phyloP scores from a whole-genome alignment of 75 land plant species.

The Cryptomeria japonica region DNA sequence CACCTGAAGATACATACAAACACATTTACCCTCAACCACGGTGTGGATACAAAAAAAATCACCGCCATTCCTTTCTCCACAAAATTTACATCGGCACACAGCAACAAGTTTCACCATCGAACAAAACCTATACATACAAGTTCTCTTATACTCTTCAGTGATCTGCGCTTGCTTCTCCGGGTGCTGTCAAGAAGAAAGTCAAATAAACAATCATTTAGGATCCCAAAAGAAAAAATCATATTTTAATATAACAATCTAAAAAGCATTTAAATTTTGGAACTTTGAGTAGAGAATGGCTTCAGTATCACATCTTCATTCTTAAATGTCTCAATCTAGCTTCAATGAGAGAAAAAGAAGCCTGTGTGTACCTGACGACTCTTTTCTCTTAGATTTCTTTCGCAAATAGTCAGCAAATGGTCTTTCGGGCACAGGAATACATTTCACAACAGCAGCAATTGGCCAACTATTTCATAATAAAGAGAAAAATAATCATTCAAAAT shows the following conservation, averaged over 20 bases:
- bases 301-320: background rate
- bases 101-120: no score
- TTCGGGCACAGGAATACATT: constrained; percentile 76
- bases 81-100: background rate
- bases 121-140: background rate
- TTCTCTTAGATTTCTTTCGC: background rate
- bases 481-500: constrained; percentile 19
- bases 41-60: no score
- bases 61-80: background rate
- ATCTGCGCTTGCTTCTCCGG: background rate
- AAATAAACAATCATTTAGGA: background rate
- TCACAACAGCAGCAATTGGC: constrained; percentile 84
- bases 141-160: background rate
- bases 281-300: background rate
- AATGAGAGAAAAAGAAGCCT: background rate
- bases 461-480: constrained; percentile 50
- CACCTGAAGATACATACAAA: background rate
- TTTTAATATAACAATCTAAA: background rate
- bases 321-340: background rate
- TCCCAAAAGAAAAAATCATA: background rate
- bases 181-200: background rate
- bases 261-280: background rate
- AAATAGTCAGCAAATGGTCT: constrained; percentile 39
- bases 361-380: background rate
- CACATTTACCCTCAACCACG: background rate